phyloP scores from a whole-genome alignment of 2,329 filamentous ascomycete species.

The Cucurbitaria berberidis region DNA sequence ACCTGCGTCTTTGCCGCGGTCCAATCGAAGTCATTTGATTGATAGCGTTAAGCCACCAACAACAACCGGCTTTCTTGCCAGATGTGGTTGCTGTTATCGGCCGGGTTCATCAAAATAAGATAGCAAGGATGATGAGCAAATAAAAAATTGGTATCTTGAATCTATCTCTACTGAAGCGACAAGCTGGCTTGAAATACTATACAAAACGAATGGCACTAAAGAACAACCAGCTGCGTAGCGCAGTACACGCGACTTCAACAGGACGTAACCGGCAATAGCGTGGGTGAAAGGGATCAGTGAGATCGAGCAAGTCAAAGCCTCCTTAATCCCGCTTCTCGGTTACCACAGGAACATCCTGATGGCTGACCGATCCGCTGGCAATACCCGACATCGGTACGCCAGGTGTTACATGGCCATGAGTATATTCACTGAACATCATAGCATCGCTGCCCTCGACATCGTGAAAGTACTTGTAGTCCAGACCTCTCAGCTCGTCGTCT shows the following conservation, averaged over 20 bases:
- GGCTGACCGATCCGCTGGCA: slow-evolving; percentile 23
- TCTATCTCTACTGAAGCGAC: not conserved
- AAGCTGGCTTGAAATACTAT: not conserved
- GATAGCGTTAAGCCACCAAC: slow-evolving; percentile 9
- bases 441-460: slow-evolving; percentile 37
- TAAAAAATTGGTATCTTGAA: not conserved
- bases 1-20: slow-evolving; percentile 9
- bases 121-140: not conserved
- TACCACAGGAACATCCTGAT: slow-evolving; percentile 26
- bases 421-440: slow-evolving; percentile 30
- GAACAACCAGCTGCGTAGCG: not conserved
- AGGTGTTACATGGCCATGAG: slow-evolving; percentile 16
- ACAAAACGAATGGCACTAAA: not conserved
- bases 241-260: not conserved
- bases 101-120: not conserved
- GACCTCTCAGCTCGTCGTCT: slow-evolving; percentile 61
- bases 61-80: too few relatives aligned
- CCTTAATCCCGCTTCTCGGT: slow-evolving; percentile 28
- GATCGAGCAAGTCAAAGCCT: not conserved
- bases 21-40: slow-evolving; percentile 4
- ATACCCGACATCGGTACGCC: slow-evolving; percentile 11
- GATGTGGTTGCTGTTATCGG: not conserved
- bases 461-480: slow-evolving; percentile 60
- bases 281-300: not conserved
- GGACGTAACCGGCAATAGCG: too few relatives aligned